Evolutionary conservation across 164 flowering plant genomes (phyloP).

Genomic region (Annona squamosa): DNA sequence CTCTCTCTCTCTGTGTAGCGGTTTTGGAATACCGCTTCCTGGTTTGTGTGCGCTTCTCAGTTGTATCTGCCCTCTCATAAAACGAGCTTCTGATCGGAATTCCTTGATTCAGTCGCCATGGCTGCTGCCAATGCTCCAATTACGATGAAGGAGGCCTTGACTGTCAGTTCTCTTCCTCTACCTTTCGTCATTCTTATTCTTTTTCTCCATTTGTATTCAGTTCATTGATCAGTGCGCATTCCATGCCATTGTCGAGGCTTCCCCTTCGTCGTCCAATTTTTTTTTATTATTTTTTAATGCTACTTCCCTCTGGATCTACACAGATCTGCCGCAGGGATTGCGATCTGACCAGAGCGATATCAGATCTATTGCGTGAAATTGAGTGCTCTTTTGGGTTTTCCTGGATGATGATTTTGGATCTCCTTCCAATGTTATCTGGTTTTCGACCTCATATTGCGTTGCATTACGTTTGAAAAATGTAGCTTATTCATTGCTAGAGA

Average conservation of each 20-base stretch:
- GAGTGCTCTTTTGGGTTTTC: neutral
- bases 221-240: neutral
- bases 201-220: neutral
- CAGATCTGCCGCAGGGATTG: slow-evolving; percentile 7
- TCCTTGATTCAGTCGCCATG: slow-evolving; percentile 54
- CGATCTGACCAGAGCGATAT: neutral
- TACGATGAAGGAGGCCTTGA: slow-evolving; percentile 84
- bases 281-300: neutral
- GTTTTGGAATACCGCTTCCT: neutral
- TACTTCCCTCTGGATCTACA: slow-evolving; percentile 1
- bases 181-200: neutral
- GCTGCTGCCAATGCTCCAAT: slow-evolving; percentile 98
- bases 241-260: neutral
- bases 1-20: neutral
- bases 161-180: slow-evolving; percentile 36
- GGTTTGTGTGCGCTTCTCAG: neutral
- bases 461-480: neutral
- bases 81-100: neutral
- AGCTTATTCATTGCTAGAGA: neutral
- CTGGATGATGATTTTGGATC: neutral
- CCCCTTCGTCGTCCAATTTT: neutral
- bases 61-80: neutral
- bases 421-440: neutral
- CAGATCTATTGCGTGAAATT: neutral
- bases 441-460: neutral